Evolutionary conservation across 2,329 filamentous ascomycete genomes (phyloP), one percentile per base, ranked within the genome.

Genomic region (Pseudogymnoascus sp.): DNA sequence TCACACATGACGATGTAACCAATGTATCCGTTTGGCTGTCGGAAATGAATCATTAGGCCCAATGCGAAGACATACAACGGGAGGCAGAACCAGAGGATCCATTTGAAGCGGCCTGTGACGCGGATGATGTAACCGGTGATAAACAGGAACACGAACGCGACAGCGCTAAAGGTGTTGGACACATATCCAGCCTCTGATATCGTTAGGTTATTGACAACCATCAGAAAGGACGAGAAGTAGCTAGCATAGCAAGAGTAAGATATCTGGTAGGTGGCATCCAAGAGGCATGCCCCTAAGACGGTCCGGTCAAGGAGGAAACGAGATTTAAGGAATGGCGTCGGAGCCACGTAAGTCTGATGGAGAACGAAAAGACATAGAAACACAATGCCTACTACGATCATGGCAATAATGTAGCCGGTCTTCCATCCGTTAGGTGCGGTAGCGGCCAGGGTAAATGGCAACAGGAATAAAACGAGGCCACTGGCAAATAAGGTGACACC

Each of bases 31-130:
- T 79, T 77, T 60, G 81, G 78, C 62, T 77, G 76, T 37, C 83
- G 81, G 73, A 80, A 84, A 23, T 80, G 69, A 66, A 85, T 78
- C 81, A 86, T 84, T 57, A 85, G 72, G 10, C 81, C 76, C 4
- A 83, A 73, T 1, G 81, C 82, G 2, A 79, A 71, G 36, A 84
- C 79, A 66, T 80, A 82, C 8, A 85, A 68, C 1, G 83, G 75
- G 16, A 77, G 78, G 61, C 81, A 78, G 67, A 73, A 80, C 6
- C 82, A 73, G 7, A 78, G 75, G 1, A 81, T 67, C 69, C 76
- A 79, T 71, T 82, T 82, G 76, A 81, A 83, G 45, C 76, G 78
- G n/a, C 78, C 79, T 11, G 78, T 81, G 31, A 68, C 71, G 57
- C 78, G 78, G 65, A 84, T 79, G 57, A 76, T 68, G 11, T 78